Evolutionary conservation across 2,329 filamentous ascomycete species (phyloP).

Genomic region (Fusarium sp.): DNA sequence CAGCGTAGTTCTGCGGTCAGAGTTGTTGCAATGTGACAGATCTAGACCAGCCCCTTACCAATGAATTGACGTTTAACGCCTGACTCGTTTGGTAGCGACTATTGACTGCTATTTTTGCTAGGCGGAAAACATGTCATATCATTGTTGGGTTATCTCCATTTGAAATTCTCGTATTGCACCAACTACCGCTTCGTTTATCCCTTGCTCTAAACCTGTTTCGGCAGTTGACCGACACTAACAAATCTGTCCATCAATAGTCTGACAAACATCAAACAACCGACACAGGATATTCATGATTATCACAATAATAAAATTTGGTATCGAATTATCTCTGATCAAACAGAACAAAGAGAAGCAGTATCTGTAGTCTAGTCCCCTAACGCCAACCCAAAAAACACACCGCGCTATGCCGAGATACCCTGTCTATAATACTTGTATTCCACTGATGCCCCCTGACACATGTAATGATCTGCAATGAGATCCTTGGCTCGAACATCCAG

Average conservation of each 20-base stretch:
- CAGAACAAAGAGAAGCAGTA: not conserved
- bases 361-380: not conserved
- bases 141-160: not conserved
- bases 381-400: slow-evolving; percentile 4
- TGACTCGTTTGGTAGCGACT: not conserved
- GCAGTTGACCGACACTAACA: not conserved
- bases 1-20: not conserved
- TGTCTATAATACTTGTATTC: slow-evolving; percentile 28
- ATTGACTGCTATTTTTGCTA: not conserved
- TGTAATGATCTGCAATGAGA: slow-evolving; percentile 32
- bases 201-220: slow-evolving; percentile 2
- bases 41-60: no score
- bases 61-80: not conserved
- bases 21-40: not conserved
- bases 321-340: not conserved
- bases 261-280: not conserved
- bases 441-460: slow-evolving; percentile 28
- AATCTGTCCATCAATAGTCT: not conserved
- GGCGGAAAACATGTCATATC: not conserved
- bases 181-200: not conserved
- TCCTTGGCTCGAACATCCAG: slow-evolving; percentile 35
- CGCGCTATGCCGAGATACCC: slow-evolving; percentile 16
- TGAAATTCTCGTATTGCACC: not conserved
- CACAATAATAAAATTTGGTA: not conserved
- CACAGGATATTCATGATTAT: not conserved